These are phyloP conservation scores for Saposhnikovia divaricata DNA, from an alignment of 129 eudicot genomes.

Conservation along the genomic window DNA sequence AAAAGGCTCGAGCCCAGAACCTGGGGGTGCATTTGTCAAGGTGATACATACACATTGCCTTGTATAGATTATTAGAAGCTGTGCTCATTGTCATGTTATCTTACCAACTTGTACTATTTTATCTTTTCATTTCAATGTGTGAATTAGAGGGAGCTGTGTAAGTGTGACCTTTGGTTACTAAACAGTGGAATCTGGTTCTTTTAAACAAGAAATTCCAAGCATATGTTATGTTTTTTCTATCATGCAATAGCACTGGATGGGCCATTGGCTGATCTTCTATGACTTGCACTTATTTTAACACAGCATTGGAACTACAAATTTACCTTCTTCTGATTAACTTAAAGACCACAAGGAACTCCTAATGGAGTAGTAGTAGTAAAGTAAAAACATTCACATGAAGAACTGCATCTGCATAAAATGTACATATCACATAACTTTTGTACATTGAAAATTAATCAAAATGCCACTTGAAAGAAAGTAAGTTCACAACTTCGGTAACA, in stretches of 20 bases:
- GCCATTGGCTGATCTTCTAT: not conserved
- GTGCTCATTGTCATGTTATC: not conserved
- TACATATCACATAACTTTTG: not conserved
- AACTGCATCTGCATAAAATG: not conserved
- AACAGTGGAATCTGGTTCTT: not conserved
- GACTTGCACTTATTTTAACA: not conserved
- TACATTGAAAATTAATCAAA: not conserved
- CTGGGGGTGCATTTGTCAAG: conserved; percentile 8
- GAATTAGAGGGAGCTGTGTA: not conserved
- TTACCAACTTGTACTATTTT: not conserved
- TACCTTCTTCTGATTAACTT: not conserved
- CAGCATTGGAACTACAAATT: not conserved
- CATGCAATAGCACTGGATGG: not conserved
- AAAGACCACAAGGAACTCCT: not conserved
- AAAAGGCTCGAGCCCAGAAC: conserved; percentile 4
- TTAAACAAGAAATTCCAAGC: not conserved
- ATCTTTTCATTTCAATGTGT: not conserved
- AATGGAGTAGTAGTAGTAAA: not conserved
- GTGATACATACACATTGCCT: conserved; percentile 2
- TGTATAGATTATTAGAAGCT: not conserved
- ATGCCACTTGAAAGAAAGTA: too few species aligned
- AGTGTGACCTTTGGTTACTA: not conserved
- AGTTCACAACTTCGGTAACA: too few species aligned
- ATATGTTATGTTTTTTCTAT: not conserved
- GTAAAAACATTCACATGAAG: too few species aligned